These are phyloP conservation scores for Austroboletus eburneus DNA, from an alignment of 768 basidiomycete species.

Conservation along the genomic window DNA sequence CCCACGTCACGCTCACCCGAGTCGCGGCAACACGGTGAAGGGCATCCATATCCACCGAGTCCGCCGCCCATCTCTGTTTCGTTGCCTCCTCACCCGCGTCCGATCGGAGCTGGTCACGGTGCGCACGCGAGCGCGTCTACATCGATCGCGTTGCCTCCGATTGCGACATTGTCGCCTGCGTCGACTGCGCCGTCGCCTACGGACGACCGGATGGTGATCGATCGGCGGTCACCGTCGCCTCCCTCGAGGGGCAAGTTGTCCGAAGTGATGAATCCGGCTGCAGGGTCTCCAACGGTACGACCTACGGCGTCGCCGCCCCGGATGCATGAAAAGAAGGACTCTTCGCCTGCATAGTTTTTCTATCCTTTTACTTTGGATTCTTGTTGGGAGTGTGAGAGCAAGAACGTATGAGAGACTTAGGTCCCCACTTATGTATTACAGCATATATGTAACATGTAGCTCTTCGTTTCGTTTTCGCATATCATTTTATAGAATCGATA, in stretches of 20 bases:
- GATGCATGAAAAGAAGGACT: conserved; percentile 31
- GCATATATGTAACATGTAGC: conserved; percentile 28
- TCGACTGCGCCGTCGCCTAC: conserved; percentile 54
- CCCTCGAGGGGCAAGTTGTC: conserved; percentile 50
- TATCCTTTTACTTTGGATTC: conserved; percentile 6
- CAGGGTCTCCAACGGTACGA: conserved; percentile 50
- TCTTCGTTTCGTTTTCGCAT: conserved; percentile 7
- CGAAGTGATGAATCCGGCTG: conserved; percentile 46
- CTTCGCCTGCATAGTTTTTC: conserved; percentile 20
- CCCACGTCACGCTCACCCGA: conserved; percentile 68
- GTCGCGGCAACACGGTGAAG: conserved; percentile 42
- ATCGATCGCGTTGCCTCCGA: conserved; percentile 61
- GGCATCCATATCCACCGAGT: conserved; percentile 39
- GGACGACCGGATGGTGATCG: conserved; percentile 34
- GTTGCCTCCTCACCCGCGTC: conserved; percentile 72
- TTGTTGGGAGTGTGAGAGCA: conserved; percentile 5
- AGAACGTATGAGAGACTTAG: neutral
- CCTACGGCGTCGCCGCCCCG: conserved; percentile 52
- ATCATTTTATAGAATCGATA: conserved; percentile 12
- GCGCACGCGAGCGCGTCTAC: conserved; percentile 34
- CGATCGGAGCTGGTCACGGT: conserved; percentile 53
- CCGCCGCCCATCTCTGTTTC: conserved; percentile 55
- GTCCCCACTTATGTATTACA: conserved; percentile 21
- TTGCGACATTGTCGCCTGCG: conserved; percentile 62
- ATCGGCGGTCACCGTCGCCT: conserved; percentile 45